phyloP scores from a whole-genome alignment of 192 early-diverging fungal genomes.

The Entophlyctis helioformis region DNA sequence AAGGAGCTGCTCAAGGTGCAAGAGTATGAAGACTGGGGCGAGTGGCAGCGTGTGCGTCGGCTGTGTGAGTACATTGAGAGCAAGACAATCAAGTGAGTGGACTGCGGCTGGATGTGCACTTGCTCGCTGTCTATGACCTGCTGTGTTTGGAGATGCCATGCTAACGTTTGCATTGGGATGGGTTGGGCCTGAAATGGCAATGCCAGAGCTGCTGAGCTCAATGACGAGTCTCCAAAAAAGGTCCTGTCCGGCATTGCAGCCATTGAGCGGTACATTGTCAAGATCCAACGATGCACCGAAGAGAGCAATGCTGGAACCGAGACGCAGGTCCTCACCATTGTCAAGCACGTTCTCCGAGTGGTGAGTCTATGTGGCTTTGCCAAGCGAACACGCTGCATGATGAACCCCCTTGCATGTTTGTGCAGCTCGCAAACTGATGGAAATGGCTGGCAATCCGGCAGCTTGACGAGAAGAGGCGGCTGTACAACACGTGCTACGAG shows the following conservation, averaged over 20 bases:
- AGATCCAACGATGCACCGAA: constrained; percentile 8
- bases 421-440: no score
- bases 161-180: no score
- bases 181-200: no score
- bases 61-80: neutral
- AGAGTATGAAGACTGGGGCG: constrained; percentile 27
- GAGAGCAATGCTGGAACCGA: constrained; percentile 5
- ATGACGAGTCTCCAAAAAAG: constrained; percentile 22
- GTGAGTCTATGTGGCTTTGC: constrained; percentile 6
- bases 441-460: neutral
- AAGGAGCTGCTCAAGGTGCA: constrained; percentile 41
- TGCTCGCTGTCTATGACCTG: constrained; percentile 3
- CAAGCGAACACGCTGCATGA: neutral
- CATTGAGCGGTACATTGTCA: constrained; percentile 10
- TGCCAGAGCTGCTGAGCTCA: constrained; percentile 5
- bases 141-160: neutral
- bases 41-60: constrained; percentile 16
- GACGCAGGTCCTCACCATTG: constrained; percentile 11
- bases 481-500: no score
- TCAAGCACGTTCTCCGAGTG: constrained; percentile 11
- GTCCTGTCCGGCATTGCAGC: constrained; percentile 1
- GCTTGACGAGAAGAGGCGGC: constrained; percentile 11
- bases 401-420: neutral
- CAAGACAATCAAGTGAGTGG: neutral
- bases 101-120: neutral